Percentiles rank a stretch among this genome's conserved stretches.
Conservation (phyloP, 2,329 filamentous ascomycete genomes). For the Ascochyta rabiei region DNA sequence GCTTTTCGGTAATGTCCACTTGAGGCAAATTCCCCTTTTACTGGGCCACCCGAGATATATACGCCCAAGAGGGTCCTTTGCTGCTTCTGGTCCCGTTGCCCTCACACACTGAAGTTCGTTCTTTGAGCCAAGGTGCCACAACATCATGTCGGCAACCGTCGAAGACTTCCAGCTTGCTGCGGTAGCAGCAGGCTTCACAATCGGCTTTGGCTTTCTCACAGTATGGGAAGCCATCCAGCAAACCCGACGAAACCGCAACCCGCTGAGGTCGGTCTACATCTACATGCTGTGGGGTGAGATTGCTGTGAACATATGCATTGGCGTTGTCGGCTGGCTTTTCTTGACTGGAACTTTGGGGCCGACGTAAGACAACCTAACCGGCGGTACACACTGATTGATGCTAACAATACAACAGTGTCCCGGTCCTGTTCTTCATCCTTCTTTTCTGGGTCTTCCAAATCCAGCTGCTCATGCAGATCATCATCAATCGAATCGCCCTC, state of each 20-base stretch:
- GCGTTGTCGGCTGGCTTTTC: slow-evolving; percentile 42
- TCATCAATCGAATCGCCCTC: slow-evolving; percentile 61
- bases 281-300: slow-evolving; percentile 48
- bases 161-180: slow-evolving; percentile 40
- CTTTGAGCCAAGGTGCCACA: slow-evolving; percentile 6
- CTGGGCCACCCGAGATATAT: slow-evolving; percentile 8
- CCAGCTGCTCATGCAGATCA: slow-evolving; percentile 61
- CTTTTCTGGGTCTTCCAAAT: slow-evolving; percentile 48
- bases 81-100: neutral
- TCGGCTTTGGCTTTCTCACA: slow-evolving; percentile 44
- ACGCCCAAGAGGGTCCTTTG: slow-evolving; percentile 1
- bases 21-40: slow-evolving; percentile 14
- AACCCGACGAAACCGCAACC: slow-evolving; percentile 44
- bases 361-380: slow-evolving; percentile 25
- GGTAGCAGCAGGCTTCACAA: slow-evolving; percentile 43
- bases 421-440: slow-evolving; percentile 42
- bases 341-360: slow-evolving; percentile 37
- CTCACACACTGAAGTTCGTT: slow-evolving; percentile 4
- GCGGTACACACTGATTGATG: neutral
- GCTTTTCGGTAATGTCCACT: slow-evolving; percentile 6
- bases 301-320: slow-evolving; percentile 36
- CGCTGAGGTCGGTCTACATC: slow-evolving; percentile 41
- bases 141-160: slow-evolving; percentile 28
- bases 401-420: slow-evolving; percentile 26
- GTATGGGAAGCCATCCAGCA: slow-evolving; percentile 46